Percentiles rank a stretch among this genome's conserved stretches.
phyloP scores from a whole-genome alignment of 1,139 yeast genomes.

The Scheffersomyces segobiensis region DNA sequence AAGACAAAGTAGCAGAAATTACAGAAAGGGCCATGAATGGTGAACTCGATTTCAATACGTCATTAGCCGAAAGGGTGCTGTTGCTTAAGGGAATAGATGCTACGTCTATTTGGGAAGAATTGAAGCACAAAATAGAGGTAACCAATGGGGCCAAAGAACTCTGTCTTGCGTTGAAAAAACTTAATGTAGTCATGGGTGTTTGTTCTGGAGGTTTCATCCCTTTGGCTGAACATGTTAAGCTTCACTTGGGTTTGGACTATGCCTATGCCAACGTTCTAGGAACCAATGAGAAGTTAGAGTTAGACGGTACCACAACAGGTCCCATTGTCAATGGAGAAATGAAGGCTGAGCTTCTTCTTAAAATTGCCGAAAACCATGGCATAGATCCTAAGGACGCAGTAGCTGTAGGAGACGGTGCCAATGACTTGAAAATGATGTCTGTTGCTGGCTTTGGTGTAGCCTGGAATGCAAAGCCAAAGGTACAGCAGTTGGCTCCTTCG shows the following conservation, averaged over 20 bases:
- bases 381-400: conserved; percentile 60
- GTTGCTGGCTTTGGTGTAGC: conserved; percentile 94
- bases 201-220: conserved; percentile 95
- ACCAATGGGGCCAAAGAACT: conserved; percentile 85
- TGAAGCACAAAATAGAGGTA: conserved; percentile 65
- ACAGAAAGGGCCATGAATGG: conserved; percentile 98
- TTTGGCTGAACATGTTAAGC: conserved; percentile 74
- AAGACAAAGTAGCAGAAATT: conserved; percentile 71
- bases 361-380: conserved; percentile 64
- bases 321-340: conserved; percentile 81
- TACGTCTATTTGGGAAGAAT: conserved; percentile 72
- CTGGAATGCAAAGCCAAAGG: conserved; percentile 96
- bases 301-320: conserved; percentile 63
- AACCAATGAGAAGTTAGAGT: conserved; percentile 52
- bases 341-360: conserved; percentile 72
- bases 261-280: conserved; percentile 83
- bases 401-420: conserved; percentile 98
- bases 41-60: conserved; percentile 86
- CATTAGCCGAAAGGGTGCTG: conserved; percentile 71
- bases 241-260: conserved; percentile 70
- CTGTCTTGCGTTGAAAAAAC: conserved; percentile 57
- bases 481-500: conserved; percentile 79
- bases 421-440: conserved; percentile 91
- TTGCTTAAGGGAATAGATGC: conserved; percentile 80
- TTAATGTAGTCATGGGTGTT: conserved; percentile 77